phyloP scores from a whole-genome alignment of 2,329 filamentous ascomycete species.

The Aspergillus vadensis region DNA sequence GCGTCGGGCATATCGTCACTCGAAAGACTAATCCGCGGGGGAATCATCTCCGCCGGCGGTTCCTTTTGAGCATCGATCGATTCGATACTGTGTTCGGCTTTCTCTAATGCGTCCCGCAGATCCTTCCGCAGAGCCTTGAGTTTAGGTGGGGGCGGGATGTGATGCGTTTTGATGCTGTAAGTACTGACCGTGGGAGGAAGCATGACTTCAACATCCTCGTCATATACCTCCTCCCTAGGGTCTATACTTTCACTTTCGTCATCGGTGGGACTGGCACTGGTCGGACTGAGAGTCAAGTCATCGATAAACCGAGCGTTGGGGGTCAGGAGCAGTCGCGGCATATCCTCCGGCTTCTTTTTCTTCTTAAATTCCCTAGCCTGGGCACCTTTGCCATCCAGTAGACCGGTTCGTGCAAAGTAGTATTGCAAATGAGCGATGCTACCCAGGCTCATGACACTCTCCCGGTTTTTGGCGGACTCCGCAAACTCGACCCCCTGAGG shows the following conservation, averaged over 20 bases:
- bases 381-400: conserved; percentile 90
- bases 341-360: conserved; percentile 37
- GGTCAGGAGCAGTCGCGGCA: conserved; percentile 44
- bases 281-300: conserved; percentile 51
- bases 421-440: conserved; percentile 98
- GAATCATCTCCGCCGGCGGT: conserved; percentile 31
- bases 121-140: conserved; percentile 74
- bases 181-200: conserved; percentile 97
- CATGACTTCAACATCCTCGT: conserved; percentile 71
- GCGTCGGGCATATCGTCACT: conserved; percentile 41
- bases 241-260: conserved; percentile 33
- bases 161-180: conserved; percentile 82
- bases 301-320: conserved; percentile 42
- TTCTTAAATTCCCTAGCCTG: conserved; percentile 73
- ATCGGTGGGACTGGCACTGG: conserved; percentile 53
- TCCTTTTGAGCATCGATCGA: conserved; percentile 40
- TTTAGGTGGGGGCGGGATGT: conserved; percentile 80
- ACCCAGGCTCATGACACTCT: conserved; percentile 93
- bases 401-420: conserved; percentile 92
- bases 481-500: conserved; percentile 88
- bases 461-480: conserved; percentile 81
- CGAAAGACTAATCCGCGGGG: conserved; percentile 35
- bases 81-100: conserved; percentile 68
- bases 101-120: conserved; percentile 66
- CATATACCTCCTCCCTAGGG: conserved; percentile 53